A percentile compares a stretch with the other conserved stretches of the same genome.
phyloP scores from a whole-genome alignment of 2,329 filamentous ascomycete species.

The Calonectria leucothoes region DNA sequence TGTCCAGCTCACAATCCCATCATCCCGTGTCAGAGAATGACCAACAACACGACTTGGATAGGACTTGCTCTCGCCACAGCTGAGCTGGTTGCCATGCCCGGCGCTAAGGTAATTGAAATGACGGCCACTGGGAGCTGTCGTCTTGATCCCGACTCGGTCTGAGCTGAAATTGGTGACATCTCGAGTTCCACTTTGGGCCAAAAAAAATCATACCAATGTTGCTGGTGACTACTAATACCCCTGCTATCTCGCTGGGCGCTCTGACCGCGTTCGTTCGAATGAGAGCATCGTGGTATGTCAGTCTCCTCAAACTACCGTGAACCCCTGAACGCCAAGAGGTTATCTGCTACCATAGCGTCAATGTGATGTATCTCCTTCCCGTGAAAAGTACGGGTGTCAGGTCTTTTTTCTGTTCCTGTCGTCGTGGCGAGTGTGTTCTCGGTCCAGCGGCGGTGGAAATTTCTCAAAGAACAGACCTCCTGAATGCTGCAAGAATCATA shows the following conservation, averaged over 20 bases:
- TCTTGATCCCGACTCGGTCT: constrained; percentile 48
- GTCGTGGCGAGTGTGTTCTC: constrained; percentile 48
- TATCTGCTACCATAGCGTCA: constrained; percentile 35
- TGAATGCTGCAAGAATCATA: constrained; percentile 46
- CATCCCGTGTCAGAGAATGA: neutral
- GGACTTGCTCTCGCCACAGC: constrained; percentile 39
- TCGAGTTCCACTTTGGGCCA: constrained; percentile 52
- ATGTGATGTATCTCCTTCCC: constrained; percentile 50
- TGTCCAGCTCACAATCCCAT: neutral
- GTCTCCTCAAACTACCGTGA: neutral
- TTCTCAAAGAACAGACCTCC: constrained; percentile 44
- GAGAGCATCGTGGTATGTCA: constrained; percentile 45
- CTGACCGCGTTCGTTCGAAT: constrained; percentile 47
- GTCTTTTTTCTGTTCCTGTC: constrained; percentile 54
- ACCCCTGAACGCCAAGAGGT: neutral
- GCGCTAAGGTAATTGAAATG: constrained; percentile 48
- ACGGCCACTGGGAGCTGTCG: constrained; percentile 46
- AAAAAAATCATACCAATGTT: constrained; percentile 52
- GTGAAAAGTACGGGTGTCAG: constrained; percentile 47
- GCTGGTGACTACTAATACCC: constrained; percentile 49
- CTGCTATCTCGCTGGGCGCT: constrained; percentile 49
- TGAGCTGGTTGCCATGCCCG: constrained; percentile 39
- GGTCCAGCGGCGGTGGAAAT: constrained; percentile 51
- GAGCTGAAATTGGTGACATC: constrained; percentile 48
- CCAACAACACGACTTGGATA: constrained; percentile 43